Evolutionary conservation across 805 yeast genomes (phyloP), one percentile per base, ranked within the genome.

Genomic region (Kregervanrija fluxuum): DNA sequence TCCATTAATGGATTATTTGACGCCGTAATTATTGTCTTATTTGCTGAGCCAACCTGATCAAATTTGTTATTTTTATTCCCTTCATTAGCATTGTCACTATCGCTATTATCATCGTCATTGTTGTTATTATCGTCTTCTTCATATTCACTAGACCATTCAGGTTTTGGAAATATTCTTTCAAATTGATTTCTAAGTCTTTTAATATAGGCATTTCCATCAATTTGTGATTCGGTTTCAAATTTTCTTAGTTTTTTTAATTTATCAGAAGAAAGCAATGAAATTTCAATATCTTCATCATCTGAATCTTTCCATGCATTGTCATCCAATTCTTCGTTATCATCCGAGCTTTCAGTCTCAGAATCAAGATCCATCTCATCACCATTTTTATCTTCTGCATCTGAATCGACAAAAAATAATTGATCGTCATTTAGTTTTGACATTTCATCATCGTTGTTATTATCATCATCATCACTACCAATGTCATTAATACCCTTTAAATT

Each of bases 281-380:
- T 71, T 15, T 68, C 66, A 22, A 85, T 53, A 37, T 70, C 71
- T 49, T 90, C 98, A 61, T 93, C 99, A 56, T 90, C 98, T 46
- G 95, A 82, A 65, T 93, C 99, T 12, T 62, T 62, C 99, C 99
- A 93, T 2, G 82, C 88, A 44, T 70, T 53, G 3, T 57, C 63
- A 22, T 52, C 54, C 1, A 54, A 53, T 2, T 53, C 60, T 10
- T 56, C 59, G 40, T 59, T 59, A 4, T 57, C 65, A 12, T 46
- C 57, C 8, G 28, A 22, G 8, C 28, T 22, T 22, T 22, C 28
- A 22, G 28, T 22, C 8, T 22, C 28, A 9, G 44, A 46, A 14
- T 64, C 71, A 1, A 56, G 60, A n/a, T 61, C 69, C 47, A 64
- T 70, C 16, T 56, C 64, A 28, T 58, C 68, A 38, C 47, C 42